Conservation (phyloP, 768 basidiomycete genomes). For the Amanita phalloides region DNA sequence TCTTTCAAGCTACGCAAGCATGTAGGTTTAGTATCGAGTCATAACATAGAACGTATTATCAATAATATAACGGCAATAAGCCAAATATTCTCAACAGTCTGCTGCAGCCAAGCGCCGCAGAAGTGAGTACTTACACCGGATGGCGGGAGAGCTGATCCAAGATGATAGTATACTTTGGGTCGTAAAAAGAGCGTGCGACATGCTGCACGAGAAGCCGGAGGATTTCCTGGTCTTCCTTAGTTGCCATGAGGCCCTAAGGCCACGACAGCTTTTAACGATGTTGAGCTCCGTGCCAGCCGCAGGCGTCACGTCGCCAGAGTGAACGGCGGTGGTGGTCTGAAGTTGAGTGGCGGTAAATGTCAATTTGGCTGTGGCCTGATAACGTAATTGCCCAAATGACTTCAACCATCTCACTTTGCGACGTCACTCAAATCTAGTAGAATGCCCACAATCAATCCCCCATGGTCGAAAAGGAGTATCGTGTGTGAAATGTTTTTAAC, state of each 20-base stretch:
- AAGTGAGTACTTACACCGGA: slow-evolving; percentile 74
- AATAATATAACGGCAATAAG: slow-evolving; percentile 13
- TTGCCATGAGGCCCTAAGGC: slow-evolving; percentile 33
- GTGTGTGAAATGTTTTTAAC: too few species aligned
- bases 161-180: slow-evolving; percentile 82
- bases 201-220: slow-evolving; percentile 86
- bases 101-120: slow-evolving; percentile 9
- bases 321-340: background rate
- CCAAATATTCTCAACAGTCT: slow-evolving; percentile 10
- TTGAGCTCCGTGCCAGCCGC: slow-evolving; percentile 1
- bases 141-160: slow-evolving; percentile 90
- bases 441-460: too few species aligned
- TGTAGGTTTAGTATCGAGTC: slow-evolving; percentile 10
- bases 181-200: slow-evolving; percentile 91
- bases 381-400: background rate
- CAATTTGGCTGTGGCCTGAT: background rate
- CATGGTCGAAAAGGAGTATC: too few species aligned
- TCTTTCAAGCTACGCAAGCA: slow-evolving; percentile 67
- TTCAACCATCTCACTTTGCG: too few species aligned
- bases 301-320: background rate
- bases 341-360: background rate
- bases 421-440: too few species aligned
- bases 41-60: slow-evolving; percentile 8
- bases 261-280: slow-evolving; percentile 1
- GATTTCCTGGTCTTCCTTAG: slow-evolving; percentile 72